phyloP scores from a whole-genome alignment of 495 filamentous ascomycete species.

The Penicillium fimorum region DNA sequence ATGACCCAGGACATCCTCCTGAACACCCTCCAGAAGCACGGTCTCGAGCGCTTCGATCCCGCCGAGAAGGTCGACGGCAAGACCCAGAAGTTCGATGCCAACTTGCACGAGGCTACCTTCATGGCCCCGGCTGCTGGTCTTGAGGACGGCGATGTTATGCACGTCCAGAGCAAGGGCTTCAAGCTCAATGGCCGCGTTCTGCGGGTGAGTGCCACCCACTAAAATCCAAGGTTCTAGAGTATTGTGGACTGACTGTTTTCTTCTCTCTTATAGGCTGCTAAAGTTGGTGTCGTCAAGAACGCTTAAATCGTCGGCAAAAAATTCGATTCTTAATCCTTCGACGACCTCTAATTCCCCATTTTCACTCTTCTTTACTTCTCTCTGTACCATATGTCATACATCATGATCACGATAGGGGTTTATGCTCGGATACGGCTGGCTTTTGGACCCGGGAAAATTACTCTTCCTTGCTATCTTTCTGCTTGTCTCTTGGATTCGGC shows the following conservation, averaged over 20 bases:
- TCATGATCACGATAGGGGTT: constrained; percentile 34
- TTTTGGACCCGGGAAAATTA: constrained; percentile 25
- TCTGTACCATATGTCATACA: constrained; percentile 49
- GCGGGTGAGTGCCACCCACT: constrained; percentile 53
- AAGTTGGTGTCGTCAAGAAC: constrained; percentile 89
- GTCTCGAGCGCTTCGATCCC: constrained; percentile 85
- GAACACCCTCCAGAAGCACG: constrained; percentile 87
- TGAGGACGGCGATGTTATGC: constrained; percentile 88
- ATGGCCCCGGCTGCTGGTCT: constrained; percentile 78
- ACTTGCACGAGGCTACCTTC: constrained; percentile 94
- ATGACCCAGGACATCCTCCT: constrained; percentile 93
- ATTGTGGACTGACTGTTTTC: constrained; percentile 17
- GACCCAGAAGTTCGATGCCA: constrained; percentile 79
- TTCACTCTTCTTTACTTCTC: constrained; percentile 22
- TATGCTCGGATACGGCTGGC: constrained; percentile 27
- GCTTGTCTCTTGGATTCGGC: constrained; percentile 33
- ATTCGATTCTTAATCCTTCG: constrained; percentile 9
- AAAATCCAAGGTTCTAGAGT: neutral
- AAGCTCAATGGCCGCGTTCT: constrained; percentile 84
- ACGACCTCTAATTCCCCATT: neutral
- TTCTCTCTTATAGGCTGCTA: constrained; percentile 60
- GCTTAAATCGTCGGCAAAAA: constrained; percentile 38
- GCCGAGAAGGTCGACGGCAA: constrained; percentile 54
- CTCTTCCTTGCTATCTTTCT: constrained; percentile 26
- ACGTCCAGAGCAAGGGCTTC: constrained; percentile 94